Evolutionary conservation across 2,329 filamentous ascomycete genomes (phyloP), one percentile per base, ranked within the genome.

Genomic region (Verticillium zaregamsianum): DNA sequence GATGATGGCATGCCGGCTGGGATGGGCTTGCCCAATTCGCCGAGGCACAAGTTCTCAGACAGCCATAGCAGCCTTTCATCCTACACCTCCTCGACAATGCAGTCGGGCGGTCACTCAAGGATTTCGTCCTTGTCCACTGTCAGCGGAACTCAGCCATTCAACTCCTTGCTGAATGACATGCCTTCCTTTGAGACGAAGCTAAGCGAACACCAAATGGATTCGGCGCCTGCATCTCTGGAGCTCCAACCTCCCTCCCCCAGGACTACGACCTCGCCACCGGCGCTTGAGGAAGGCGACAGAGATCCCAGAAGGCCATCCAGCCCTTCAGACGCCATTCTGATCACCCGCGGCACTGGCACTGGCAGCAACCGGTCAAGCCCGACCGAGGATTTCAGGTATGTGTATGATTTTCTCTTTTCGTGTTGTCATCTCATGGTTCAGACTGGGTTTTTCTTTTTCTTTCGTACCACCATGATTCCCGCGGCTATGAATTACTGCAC

Each of bases 81-180:
- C 1, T 80, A 79, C 67, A 76, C 77, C 20, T 80, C 80, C 3
- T 79, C 81, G 3, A 77, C 74, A 1, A 33, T 59, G 25, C 74
- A 74, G 54, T 82, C 80, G 1, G 71, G 73, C 15, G 74, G 76
- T 0, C 82, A 85, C 67, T 86, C 83, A 2, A 76, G 82, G 40
- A 76, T 83, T 58, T 85, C 83, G 2, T 86, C 83, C 0, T 74
- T 80, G 54, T 85, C 83, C 1, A 85, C 82, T 0, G 74, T 81
- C 25, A 78, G 79, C 58, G 58, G 78, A 11, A 70, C 74, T 8
- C 74, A 76, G 61, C 69, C 72, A 14, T 67, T 76, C 49, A 70
- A 69, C 15, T 67, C 72, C 11, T 69, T 74, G 6, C 64, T 74
- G 23, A 70, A 73, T 25, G 78, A 82, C 55, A 70, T 77, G 45